Conservation (phyloP, 1,284 basidiomycete species). For the Cutaneotrichosporon daszewskae region DNA sequence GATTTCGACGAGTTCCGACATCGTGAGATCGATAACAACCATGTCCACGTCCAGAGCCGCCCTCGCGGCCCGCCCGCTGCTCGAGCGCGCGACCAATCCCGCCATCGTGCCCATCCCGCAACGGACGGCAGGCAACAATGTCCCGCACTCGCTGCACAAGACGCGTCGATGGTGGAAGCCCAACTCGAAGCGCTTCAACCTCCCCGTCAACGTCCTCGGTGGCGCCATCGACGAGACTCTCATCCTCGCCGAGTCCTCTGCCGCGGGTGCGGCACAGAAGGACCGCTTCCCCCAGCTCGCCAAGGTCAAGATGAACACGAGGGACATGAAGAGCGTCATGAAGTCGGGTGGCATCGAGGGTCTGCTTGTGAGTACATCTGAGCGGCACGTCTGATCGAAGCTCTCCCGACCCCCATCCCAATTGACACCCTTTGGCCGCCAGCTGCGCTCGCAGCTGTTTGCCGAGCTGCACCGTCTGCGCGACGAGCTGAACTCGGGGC, state of each 20-base stretch:
- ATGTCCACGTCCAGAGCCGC: no score
- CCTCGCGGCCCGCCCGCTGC: no score
- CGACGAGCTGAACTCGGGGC: no score
- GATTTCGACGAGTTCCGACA: no score
- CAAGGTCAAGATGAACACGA: constrained; percentile 37
- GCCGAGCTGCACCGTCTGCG: constrained; percentile 26
- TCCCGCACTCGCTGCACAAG: constrained; percentile 84
- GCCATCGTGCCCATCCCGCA: constrained; percentile 39
- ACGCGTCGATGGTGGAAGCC: constrained; percentile 86
- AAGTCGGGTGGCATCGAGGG: constrained; percentile 47
- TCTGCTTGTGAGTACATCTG: constrained; percentile 32
- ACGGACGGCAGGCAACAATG: constrained; percentile 64
- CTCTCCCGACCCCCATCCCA: constrained; percentile 36
- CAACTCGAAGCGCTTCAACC: constrained; percentile 59
- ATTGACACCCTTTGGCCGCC: constrained; percentile 37
- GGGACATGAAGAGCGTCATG: constrained; percentile 35
- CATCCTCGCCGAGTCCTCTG: no score
- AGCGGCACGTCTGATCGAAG: constrained; percentile 14
- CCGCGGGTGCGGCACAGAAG: background rate
- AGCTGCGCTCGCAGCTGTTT: constrained; percentile 41
- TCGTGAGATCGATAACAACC: no score
- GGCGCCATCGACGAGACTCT: constrained; percentile 6
- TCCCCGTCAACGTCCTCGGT: constrained; percentile 29
- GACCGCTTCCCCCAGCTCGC: constrained; percentile 19
- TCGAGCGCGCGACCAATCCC: constrained; percentile 28